phyloP scores from a whole-genome alignment of 2,329 filamentous ascomycete genomes.

The Claviceps maximensis region DNA sequence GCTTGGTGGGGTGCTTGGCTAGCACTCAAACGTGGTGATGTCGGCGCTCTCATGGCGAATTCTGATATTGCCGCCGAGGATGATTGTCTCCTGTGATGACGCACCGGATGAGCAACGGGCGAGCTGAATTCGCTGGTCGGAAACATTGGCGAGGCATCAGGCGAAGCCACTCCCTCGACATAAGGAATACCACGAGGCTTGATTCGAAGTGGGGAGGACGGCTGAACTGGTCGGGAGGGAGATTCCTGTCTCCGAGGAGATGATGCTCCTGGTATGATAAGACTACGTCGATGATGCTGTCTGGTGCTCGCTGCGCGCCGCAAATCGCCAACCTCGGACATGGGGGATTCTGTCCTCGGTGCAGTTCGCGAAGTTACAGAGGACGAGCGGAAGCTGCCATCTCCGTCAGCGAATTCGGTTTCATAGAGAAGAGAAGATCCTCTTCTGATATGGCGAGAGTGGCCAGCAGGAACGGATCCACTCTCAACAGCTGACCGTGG shows the following conservation, averaged over 20 bases:
- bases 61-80: slow-evolving; percentile 80
- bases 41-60: slow-evolving; percentile 50
- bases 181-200: slow-evolving; percentile 58
- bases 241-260: slow-evolving; percentile 82
- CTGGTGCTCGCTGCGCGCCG: slow-evolving; percentile 64
- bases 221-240: slow-evolving; percentile 63
- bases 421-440: slow-evolving; percentile 63
- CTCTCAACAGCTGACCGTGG: slow-evolving; percentile 64
- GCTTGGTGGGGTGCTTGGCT: slow-evolving; percentile 70
- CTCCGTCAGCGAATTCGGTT: slow-evolving; percentile 73
- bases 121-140: slow-evolving; percentile 71
- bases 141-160: slow-evolving; percentile 79
- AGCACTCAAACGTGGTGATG: slow-evolving; percentile 70
- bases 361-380: slow-evolving; percentile 57
- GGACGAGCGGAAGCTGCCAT: slow-evolving; percentile 73
- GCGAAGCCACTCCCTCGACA: slow-evolving; percentile 60
- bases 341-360: slow-evolving; percentile 73
- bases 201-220: slow-evolving; percentile 77
- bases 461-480: slow-evolving; percentile 40
- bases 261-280: slow-evolving; percentile 65
- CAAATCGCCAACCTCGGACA: slow-evolving; percentile 69
- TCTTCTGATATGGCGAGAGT: slow-evolving; percentile 53
- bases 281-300: slow-evolving; percentile 74
- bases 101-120: slow-evolving; percentile 45
- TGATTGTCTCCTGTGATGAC: slow-evolving; percentile 78